Conservation (phyloP, 2,329 filamentous ascomycete species). For the Aspergillus glaucus region DNA sequence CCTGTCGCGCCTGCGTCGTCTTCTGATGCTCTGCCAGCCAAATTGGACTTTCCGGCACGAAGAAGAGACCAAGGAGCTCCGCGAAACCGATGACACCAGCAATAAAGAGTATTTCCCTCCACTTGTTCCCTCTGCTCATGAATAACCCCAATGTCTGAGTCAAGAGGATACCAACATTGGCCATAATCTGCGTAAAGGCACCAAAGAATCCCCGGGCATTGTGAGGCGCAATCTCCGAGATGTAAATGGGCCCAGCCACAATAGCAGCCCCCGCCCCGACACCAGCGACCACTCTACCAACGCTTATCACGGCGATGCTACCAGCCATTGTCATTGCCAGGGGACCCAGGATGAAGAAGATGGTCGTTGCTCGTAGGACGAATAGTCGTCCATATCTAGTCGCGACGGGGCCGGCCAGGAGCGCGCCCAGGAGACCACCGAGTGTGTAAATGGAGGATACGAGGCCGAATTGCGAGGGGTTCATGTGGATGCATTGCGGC, state of each 20-base stretch:
- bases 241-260: constrained; percentile 89
- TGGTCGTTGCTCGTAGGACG: constrained; percentile 69
- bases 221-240: constrained; percentile 81
- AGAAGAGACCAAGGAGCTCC: constrained; percentile 64
- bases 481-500: constrained; percentile 83
- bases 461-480: constrained; percentile 69
- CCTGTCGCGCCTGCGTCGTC: constrained; percentile 55
- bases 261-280: constrained; percentile 81
- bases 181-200: constrained; percentile 80
- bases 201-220: constrained; percentile 71
- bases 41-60: constrained; percentile 80
- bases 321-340: constrained; percentile 65
- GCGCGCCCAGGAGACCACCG: constrained; percentile 77
- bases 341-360: constrained; percentile 72
- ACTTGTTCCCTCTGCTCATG: constrained; percentile 68
- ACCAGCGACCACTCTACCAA: constrained; percentile 74
- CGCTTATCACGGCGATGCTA: constrained; percentile 59
- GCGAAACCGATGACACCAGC: constrained; percentile 62
- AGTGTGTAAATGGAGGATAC: constrained; percentile 88
- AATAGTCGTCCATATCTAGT: constrained; percentile 68
- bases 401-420: constrained; percentile 72
- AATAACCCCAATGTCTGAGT: constrained; percentile 85
- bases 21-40: constrained; percentile 70
- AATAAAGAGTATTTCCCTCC: constrained; percentile 74
- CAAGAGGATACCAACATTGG: constrained; percentile 81